Evolutionary conservation across 441 rosid genomes (phyloP).

Genomic region (Gossypium schwendimanii): DNA sequence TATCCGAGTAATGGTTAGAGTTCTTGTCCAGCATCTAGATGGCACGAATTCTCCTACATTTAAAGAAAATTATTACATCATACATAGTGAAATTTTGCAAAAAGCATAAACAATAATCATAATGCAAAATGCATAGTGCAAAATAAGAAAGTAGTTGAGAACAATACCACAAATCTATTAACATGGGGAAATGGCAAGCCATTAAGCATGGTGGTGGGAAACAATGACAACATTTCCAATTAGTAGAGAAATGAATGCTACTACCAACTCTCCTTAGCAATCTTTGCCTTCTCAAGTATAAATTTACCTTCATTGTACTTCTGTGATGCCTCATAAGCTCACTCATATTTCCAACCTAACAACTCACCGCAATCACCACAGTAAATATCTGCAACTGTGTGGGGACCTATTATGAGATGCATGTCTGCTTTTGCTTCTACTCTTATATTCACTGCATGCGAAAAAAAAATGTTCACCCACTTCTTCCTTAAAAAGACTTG

Average conservation of each 20-base stretch:
- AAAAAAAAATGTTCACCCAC: conserved; percentile 79
- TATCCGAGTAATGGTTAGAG: no score
- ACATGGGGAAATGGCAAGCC: no score
- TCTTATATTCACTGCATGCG: conserved; percentile 69
- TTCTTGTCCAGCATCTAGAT: no score
- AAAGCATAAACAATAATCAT: no score
- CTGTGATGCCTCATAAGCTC: conserved; percentile 63
- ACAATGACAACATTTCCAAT: no score
- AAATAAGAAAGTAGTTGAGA: no score
- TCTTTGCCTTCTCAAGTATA: conserved; percentile 70
- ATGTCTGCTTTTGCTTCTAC: conserved; percentile 67
- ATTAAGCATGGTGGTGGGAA: no score
- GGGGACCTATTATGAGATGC: conserved; percentile 60
- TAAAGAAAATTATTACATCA: no score
- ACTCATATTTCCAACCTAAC: conserved; percentile 80
- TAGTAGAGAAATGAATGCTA: not conserved
- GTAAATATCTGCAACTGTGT: conserved; percentile 66
- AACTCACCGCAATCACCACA: conserved; percentile 64
- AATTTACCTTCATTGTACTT: conserved; percentile 89
- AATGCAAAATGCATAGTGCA: no score
- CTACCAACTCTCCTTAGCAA: conserved; percentile 72
- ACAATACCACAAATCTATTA: no score
- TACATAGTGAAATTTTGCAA: no score
- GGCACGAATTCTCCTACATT: no score
- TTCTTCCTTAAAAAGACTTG: conserved; percentile 45